These are phyloP conservation scores for Chenopodium suecicum DNA, from an alignment of 148 eudicot genomes.

Conservation along the genomic window DNA sequence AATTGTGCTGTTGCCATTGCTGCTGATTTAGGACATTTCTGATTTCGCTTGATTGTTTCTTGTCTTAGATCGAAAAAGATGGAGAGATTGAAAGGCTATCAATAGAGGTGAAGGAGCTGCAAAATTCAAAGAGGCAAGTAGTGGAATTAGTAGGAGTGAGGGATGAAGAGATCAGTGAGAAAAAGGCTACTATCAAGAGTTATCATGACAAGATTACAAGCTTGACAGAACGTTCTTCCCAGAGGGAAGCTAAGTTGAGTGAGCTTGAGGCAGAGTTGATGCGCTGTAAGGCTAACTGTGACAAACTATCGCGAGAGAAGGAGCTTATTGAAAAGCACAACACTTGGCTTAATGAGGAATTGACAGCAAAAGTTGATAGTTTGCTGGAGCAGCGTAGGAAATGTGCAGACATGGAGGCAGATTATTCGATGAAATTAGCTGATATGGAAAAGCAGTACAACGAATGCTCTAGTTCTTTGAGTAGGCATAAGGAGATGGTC, in stretches of 20 bases:
- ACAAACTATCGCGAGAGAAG: slow-evolving; percentile 75
- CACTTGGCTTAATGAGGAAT: slow-evolving; percentile 85
- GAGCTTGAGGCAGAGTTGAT: slow-evolving; percentile 74
- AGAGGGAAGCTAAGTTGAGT: slow-evolving; percentile 64
- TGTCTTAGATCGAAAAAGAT: slow-evolving; percentile 65
- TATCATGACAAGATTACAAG: slow-evolving; percentile 81
- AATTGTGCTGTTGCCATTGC: neutral
- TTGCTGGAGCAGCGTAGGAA: slow-evolving; percentile 58
- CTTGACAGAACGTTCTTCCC: slow-evolving; percentile 66
- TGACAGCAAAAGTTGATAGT: slow-evolving; percentile 58
- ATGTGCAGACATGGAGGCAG: slow-evolving; percentile 73
- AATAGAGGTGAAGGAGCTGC: slow-evolving; percentile 65
- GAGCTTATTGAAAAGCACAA: slow-evolving; percentile 93
- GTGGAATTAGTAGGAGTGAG: slow-evolving; percentile 66
- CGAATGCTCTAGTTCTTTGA: slow-evolving; percentile 63
- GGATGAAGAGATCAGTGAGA: slow-evolving; percentile 76
- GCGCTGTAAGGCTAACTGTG: slow-evolving; percentile 53
- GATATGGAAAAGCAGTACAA: slow-evolving; percentile 75
- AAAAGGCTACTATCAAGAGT: slow-evolving; percentile 57
- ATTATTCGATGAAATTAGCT: slow-evolving; percentile 65
- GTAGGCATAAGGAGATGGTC: slow-evolving; percentile 67
- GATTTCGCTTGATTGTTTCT: slow-evolving; percentile 12
- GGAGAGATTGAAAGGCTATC: slow-evolving; percentile 77
- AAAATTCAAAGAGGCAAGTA: slow-evolving; percentile 83
- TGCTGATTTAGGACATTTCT: neutral